Evolutionary conservation across 805 yeast species (phyloP).

Genomic region (Sugiyamaella lignohabitans): DNA sequence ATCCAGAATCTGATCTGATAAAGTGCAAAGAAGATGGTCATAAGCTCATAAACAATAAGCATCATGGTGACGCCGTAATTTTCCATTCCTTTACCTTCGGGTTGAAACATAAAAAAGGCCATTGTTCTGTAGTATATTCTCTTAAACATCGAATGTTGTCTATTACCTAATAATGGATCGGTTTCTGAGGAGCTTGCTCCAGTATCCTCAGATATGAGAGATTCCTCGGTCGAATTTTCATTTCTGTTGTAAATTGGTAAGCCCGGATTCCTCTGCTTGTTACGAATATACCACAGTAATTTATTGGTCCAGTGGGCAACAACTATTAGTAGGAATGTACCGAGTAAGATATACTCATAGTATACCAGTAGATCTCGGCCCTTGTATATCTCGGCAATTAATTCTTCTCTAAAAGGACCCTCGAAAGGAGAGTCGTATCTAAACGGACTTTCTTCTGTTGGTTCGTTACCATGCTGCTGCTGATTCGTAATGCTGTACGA

Average conservation of each 20-base stretch:
- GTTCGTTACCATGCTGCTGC: not conserved
- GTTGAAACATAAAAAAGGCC: conserved; percentile 15
- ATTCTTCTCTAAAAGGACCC: conserved; percentile 3
- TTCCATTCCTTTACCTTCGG: conserved; percentile 14
- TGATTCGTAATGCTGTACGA: not conserved
- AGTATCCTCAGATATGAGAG: not conserved
- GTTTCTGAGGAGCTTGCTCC: not conserved
- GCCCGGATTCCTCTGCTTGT: no score
- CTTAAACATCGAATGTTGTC: not conserved
- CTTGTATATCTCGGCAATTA: conserved; percentile 5
- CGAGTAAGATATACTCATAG: conserved; percentile 7
- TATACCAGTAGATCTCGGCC: conserved; percentile 6
- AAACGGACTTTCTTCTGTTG: conserved; percentile 2
- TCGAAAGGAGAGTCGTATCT: conserved; percentile 8
- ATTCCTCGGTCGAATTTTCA: not conserved
- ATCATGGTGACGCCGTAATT: conserved; percentile 10
- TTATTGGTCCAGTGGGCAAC: conserved; percentile 3
- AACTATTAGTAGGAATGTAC: conserved; percentile 1
- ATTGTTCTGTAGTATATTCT: conserved; percentile 1
- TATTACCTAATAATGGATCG: not conserved
- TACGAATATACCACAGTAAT: not conserved
- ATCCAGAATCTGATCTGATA: conserved; percentile 9
- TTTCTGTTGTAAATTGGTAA: no score
- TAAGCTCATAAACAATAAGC: conserved; percentile 8
- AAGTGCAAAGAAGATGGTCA: conserved; percentile 9